phyloP scores from a whole-genome alignment of 768 basidiomycete species.

The Lentinula boryana region DNA sequence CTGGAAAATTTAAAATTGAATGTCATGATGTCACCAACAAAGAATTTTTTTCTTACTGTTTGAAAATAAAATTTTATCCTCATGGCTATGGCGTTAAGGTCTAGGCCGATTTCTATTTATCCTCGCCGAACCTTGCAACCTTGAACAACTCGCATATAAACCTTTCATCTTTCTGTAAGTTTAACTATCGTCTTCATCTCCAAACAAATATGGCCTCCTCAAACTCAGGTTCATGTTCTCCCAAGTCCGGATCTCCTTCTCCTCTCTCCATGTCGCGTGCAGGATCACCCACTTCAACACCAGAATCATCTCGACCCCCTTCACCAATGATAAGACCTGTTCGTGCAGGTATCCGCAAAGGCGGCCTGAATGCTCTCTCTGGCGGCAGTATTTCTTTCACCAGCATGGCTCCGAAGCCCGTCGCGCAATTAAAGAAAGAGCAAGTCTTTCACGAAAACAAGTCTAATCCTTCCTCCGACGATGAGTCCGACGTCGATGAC shows the following conservation, averaged over 20 bases:
- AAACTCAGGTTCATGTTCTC: neutral
- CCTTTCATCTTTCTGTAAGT: neutral
- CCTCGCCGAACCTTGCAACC: neutral
- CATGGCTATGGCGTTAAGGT: neutral
- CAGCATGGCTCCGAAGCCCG: conserved; percentile 4
- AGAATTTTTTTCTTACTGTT: neutral
- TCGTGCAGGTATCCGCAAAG: conserved; percentile 3
- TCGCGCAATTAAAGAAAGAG: neutral
- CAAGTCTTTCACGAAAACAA: neutral
- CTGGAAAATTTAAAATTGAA: neutral
- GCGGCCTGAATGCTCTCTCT: conserved; percentile 9
- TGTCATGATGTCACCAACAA: neutral
- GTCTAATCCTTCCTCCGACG: neutral
- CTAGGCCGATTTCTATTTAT: neutral
- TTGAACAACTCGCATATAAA: neutral
- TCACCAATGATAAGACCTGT: conserved; percentile 6
- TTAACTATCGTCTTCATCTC: neutral
- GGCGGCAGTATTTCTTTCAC: conserved; percentile 10
- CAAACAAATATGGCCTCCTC: neutral
- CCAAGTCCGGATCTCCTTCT: conserved; percentile 3
- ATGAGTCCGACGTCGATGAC: conserved; percentile 9
- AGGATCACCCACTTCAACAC: conserved; percentile 5
- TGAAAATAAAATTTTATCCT: neutral
- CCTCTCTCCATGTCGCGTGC: conserved; percentile 2
- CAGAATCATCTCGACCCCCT: conserved; percentile 9